These are phyloP conservation scores for Fistulina hepatica DNA, from an alignment of 1,284 basidiomycete genomes.

Conservation along the genomic window DNA sequence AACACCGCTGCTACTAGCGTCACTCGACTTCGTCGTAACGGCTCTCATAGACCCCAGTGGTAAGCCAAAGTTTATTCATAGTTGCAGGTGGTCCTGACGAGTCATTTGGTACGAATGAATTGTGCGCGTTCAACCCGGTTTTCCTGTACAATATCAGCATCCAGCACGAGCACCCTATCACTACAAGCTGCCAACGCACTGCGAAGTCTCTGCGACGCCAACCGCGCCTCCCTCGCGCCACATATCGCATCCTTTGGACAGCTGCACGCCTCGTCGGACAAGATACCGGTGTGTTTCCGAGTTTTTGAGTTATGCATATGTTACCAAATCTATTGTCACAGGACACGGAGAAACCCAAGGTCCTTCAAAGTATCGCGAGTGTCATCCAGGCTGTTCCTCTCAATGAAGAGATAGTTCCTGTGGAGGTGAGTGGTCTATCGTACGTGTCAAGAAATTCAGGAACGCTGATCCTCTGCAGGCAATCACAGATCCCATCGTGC, in stretches of 20 bases:
- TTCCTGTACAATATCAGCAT: too few relatives aligned
- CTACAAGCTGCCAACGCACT: slow-evolving; percentile 70
- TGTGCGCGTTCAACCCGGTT: too few relatives aligned
- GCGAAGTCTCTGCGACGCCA: slow-evolving; percentile 79
- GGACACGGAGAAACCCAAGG: slow-evolving; percentile 83
- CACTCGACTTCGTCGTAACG: too few relatives aligned
- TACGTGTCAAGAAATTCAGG: background rate
- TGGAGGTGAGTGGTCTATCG: slow-evolving; percentile 42
- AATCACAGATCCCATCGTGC: slow-evolving; percentile 65
- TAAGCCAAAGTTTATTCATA: too few relatives aligned
- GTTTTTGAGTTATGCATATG: background rate
- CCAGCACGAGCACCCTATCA: too few relatives aligned
- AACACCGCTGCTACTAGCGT: too few relatives aligned
- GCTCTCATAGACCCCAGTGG: too few relatives aligned
- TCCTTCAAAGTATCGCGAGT: slow-evolving; percentile 81
- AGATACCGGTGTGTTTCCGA: slow-evolving; percentile 49
- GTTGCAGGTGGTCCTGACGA: too few relatives aligned
- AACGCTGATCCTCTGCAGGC: slow-evolving; percentile 33
- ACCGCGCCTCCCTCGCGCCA: slow-evolving; percentile 65
- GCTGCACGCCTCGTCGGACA: slow-evolving; percentile 63
- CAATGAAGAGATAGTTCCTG: slow-evolving; percentile 61
- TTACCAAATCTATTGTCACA: slow-evolving; percentile 19
- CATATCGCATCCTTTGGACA: slow-evolving; percentile 79
- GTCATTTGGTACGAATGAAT: too few relatives aligned
- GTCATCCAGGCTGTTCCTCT: slow-evolving; percentile 82